Evolutionary conservation across 441 rosid genomes (phyloP).

Genomic region (Gossypium laxum): DNA sequence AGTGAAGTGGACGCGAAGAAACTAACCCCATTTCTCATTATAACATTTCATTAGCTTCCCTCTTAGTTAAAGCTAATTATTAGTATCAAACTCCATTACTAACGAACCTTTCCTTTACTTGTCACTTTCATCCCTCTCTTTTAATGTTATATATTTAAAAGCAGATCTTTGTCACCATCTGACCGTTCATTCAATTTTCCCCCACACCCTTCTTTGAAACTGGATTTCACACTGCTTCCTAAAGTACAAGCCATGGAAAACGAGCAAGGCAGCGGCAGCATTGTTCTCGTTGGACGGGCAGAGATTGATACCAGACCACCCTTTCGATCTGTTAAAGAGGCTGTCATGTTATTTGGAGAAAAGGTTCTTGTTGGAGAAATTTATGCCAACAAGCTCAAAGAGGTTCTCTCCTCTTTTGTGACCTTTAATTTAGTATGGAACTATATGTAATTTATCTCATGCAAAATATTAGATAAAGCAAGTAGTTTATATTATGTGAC

Average conservation of each 20-base stretch:
- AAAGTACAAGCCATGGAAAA: slow-evolving; percentile 17
- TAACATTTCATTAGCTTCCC: slow-evolving; percentile 17
- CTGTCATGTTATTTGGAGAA: slow-evolving; percentile 21
- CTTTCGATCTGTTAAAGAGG: slow-evolving; percentile 21
- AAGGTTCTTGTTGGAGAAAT: slow-evolving; percentile 36
- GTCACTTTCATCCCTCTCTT: background rate
- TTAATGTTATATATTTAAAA: slow-evolving; percentile 12
- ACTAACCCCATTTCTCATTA: slow-evolving; percentile 18
- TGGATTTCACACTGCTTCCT: background rate
- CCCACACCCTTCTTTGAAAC: background rate
- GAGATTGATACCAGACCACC: slow-evolving; percentile 21
- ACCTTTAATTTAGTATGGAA: background rate
- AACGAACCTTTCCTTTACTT: slow-evolving; percentile 16
- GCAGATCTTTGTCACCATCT: background rate
- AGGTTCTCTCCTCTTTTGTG: slow-evolving; percentile 27
- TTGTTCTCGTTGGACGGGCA: slow-evolving; percentile 24
- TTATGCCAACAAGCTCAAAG: slow-evolving; percentile 41
- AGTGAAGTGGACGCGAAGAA: slow-evolving; percentile 59
- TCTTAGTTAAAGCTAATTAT: slow-evolving; percentile 2
- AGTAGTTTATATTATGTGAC: background rate
- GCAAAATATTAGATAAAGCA: background rate
- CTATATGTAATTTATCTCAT: background rate
- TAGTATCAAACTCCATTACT: slow-evolving; percentile 16
- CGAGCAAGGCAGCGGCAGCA: slow-evolving; percentile 16
- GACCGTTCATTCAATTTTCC: background rate